Base-by-base conservation (phyloP, 805 yeast genomes). In the Yarrowia divulgata region DNA sequence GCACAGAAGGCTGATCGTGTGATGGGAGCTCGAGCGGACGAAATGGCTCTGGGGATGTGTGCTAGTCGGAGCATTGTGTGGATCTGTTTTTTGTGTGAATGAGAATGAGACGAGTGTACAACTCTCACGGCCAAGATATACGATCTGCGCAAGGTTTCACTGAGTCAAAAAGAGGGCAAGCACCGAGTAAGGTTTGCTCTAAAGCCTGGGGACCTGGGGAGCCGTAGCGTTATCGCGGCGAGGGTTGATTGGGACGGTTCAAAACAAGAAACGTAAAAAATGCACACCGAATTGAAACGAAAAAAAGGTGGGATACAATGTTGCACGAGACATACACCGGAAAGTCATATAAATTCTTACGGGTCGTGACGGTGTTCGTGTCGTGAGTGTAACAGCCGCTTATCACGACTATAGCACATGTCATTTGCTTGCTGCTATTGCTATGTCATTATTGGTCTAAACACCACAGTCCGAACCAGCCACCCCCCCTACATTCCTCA, bases 101-200 rank as follows among this genome's bases (percentile, higher is more conserved):
- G 35, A 16, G 37, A 9, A 34, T 8, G 40, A 2, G 8, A 34
- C 3, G 19, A 10, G 16, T n/a, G 8, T 34, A 2, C 18, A 16
- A 16, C 12, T 52, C 35, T 32, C 37, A 1, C 19, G 14, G 54
- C 39, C 60, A 54, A 57, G 66, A 60, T 60, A 60, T 60, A 60
- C 52, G 52, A 60, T 45, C 66, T 45, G 52, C 50, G 66, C 52
- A 60, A 60, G 66, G 66, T 60, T 60, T 60, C 66, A 60, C 66
- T 60, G 66, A 60, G 66, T 60, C 66, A 60, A 60, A 55, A 32
- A 19, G 9, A 8, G 16, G 19, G 23, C 42, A 39, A 57, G 63
- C 66, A 60, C 66, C 52, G 66, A 60, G 66, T 60, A 60, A 60
- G 66, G 66, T 60, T 60, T 14, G 40, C 34, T 10, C 50, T 58